Percentiles rank a stretch among this genome's conserved stretches.
These are phyloP conservation scores for Saccharum officinarum DNA, from an alignment of 176 grass and related monocot species.

Conservation along the genomic window DNA sequence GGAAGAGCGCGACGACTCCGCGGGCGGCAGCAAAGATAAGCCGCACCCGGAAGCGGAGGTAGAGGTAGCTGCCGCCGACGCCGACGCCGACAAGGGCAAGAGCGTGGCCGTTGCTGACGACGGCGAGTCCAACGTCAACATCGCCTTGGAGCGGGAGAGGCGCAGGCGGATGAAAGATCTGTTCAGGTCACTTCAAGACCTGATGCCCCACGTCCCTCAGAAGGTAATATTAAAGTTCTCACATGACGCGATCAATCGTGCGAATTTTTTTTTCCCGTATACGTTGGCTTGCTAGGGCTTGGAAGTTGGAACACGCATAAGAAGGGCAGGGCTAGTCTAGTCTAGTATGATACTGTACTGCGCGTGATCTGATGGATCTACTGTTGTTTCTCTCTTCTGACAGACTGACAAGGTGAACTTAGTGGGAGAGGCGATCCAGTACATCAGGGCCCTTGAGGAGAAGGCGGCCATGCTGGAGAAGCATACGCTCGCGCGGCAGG, in stretches of 20 bases:
- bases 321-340: no score
- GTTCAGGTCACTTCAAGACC: constrained; percentile 31
- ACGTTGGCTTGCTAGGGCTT: not conserved
- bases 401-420: constrained; percentile 70
- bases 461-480: constrained; percentile 42
- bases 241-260: no score
- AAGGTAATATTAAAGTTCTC: constrained; percentile 19
- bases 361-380: not conserved
- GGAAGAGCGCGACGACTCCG: not conserved
- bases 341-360: no score
- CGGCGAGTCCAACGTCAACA: constrained; percentile 1
- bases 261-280: no score
- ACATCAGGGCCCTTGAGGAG: constrained; percentile 58
- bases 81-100: not conserved
- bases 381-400: not conserved
- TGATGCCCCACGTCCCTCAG: constrained; percentile 42
- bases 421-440: constrained; percentile 55
- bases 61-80: not conserved
- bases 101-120: not conserved
- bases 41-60: not conserved
- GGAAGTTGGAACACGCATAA: no score
- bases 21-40: not conserved
- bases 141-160: constrained; percentile 44
- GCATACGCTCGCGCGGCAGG: not conserved
- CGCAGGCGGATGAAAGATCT: constrained; percentile 54